Evolutionary conservation across 768 basidiomycete genomes (phyloP).

Genomic region (Leccinum longicurvipes): DNA sequence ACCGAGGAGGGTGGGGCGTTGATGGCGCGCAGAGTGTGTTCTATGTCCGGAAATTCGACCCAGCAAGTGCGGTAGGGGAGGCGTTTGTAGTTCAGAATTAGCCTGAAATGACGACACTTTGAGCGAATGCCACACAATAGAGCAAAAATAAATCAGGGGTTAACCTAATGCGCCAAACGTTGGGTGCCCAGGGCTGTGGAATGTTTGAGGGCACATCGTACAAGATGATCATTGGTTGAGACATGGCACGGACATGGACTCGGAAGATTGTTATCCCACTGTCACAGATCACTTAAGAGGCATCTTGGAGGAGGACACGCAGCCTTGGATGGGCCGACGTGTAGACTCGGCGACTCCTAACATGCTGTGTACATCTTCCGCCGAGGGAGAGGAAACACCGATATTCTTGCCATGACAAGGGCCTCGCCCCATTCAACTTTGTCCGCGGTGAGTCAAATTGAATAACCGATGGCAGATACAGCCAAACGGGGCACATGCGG

Average conservation of each 20-base stretch:
- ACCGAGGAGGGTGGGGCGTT: slow-evolving; percentile 64
- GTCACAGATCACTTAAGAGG: slow-evolving; percentile 12
- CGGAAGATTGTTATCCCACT: neutral
- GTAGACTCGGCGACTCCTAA: neutral
- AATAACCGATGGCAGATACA: slow-evolving; percentile 8
- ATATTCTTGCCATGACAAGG: slow-evolving; percentile 7
- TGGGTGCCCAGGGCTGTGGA: slow-evolving; percentile 73
- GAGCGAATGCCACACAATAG: neutral
- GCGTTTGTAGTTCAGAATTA: slow-evolving; percentile 75
- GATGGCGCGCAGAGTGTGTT: slow-evolving; percentile 53
- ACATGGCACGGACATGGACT: slow-evolving; percentile 26
- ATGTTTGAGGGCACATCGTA: slow-evolving; percentile 64
- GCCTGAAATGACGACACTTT: slow-evolving; percentile 36
- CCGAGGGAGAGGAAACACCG: slow-evolving; percentile 14
- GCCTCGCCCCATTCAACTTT: neutral
- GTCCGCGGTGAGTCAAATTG: neutral
- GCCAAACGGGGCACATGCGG: neutral
- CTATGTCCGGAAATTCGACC: slow-evolving; percentile 70
- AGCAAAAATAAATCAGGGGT: slow-evolving; percentile 3
- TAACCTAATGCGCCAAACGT: slow-evolving; percentile 69
- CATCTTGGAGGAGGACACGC: neutral
- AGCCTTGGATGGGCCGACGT: slow-evolving; percentile 1
- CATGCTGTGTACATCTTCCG: slow-evolving; percentile 12
- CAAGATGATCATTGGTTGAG: slow-evolving; percentile 54
- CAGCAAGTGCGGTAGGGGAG: slow-evolving; percentile 67